Evolutionary conservation across 768 basidiomycete genomes (phyloP).

Genomic region (Termitomyces bulborhizus): DNA sequence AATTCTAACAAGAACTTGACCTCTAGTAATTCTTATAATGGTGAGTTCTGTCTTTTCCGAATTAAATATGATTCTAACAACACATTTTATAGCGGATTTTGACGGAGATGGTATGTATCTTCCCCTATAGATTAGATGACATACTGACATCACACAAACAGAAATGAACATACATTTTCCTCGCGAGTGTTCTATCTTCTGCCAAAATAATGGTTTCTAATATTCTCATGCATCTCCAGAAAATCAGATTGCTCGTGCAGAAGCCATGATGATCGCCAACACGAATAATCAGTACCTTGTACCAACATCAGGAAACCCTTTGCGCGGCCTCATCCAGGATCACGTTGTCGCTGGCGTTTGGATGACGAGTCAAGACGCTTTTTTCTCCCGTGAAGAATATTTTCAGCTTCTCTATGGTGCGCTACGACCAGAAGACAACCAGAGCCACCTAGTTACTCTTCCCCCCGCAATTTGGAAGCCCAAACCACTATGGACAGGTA

Average conservation of each 20-base stretch:
- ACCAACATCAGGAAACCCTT: constrained; percentile 95
- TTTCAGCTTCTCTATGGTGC: constrained; percentile 95
- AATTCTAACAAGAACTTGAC: background rate
- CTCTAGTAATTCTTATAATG: constrained; percentile 92
- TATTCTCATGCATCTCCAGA: constrained; percentile 38
- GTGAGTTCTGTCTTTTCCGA: constrained; percentile 33
- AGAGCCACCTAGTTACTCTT: constrained; percentile 67
- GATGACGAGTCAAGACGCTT: constrained; percentile 95
- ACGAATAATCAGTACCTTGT: constrained; percentile 99
- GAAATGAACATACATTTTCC: constrained; percentile 99
- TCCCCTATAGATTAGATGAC: background rate
- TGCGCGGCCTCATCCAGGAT: constrained; percentile 97
- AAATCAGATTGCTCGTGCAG: constrained; percentile 91
- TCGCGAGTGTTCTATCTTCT: constrained; percentile 46
- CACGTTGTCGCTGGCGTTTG: constrained; percentile 99
- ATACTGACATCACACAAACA: constrained; percentile 23
- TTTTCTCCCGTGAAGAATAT: constrained; percentile 94
- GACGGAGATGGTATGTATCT: constrained; percentile 73
- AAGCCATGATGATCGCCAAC: constrained; percentile 91
- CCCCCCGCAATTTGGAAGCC: constrained; percentile 95
- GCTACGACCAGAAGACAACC: constrained; percentile 81
- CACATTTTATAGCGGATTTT: constrained; percentile 61
- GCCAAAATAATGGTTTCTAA: background rate
- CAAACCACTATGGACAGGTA: constrained; percentile 90
- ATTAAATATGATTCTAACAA: background rate